Evolutionary conservation across 257 asterid species (phyloP), one percentile per base, ranked within the genome.

Genomic region (Plantago elongata): DNA sequence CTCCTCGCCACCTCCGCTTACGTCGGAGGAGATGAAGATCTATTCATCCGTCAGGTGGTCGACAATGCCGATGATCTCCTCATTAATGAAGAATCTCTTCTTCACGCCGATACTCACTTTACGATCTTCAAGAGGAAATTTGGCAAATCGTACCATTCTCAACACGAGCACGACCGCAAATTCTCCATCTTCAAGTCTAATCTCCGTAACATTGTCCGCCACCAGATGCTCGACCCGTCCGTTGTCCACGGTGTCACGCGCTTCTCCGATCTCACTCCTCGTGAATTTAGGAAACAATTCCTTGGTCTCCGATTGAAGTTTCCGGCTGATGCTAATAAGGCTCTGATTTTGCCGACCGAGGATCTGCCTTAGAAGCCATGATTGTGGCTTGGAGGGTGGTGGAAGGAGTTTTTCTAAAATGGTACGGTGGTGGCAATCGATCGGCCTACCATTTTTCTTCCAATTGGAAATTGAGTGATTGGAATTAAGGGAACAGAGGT

Each of bases 201-300:
- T 72, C 55, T 90, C 77, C 95, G 77, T 82, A 5, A 50, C n/a
- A n/a, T n/a, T n/a, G n/a, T 51, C 77, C 81, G 79, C 15, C 85
- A 84, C 81, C 96, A 87, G 90, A 72, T 63, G 74, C 84, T 87
- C 38, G 97, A 90, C 61, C 96, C 97, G 11, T 72, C 93, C 37
- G 96, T 96, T 37, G 83, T 69, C 9, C 97, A 87, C 73, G 97
- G 97, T 11, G 91, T 90, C 67, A 90, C 97, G 69, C 77, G 50
- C 78, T 90, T 90, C 77, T 90, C 95, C 63, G 97, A 90, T 79
- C 76, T 90, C 70, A 87, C 96, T 7, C 78, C 82, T 37, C 69
- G 74, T 3, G 98, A 91, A 78, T 90, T 90, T 81, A 73, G 88
- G 0, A 70, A 62, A 3, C 58, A 70, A 17, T 79, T 83, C 66